Conservation (phyloP, 2,329 filamentous ascomycete genomes). For the Hymenoscyphus fructigenus region DNA sequence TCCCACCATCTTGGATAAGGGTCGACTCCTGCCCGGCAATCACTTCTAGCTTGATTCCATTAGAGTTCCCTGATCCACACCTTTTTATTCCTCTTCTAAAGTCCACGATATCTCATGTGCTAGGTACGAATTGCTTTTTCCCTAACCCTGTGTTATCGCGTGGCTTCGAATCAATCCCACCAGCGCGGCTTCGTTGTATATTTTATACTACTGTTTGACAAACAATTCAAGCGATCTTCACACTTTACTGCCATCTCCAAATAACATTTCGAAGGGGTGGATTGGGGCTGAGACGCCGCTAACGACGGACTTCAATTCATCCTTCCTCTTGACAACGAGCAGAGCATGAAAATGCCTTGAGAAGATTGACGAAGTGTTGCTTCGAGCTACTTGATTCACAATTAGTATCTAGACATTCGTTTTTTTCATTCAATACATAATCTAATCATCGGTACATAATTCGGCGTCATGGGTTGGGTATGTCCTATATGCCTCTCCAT, state of each 20-base stretch:
- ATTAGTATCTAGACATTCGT: background rate
- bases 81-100: background rate
- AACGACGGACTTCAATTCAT: background rate
- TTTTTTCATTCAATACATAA: background rate
- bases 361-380: background rate
- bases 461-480: constrained; percentile 35
- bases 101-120: background rate
- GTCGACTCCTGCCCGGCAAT: constrained; percentile 2
- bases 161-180: background rate
- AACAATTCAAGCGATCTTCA: background rate
- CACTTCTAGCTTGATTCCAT: constrained; percentile 14
- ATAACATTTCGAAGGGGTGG: background rate
- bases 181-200: background rate
- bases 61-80: constrained; percentile 3
- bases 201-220: background rate
- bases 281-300: background rate
- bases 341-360: constrained; percentile 1
- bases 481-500: constrained; percentile 4
- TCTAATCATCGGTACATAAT: constrained; percentile 15
- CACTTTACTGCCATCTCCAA: background rate
- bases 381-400: background rate
- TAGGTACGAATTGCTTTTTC: background rate
- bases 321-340: constrained; percentile 2
- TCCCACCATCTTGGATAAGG: constrained; percentile 14
- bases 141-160: background rate